Evolutionary conservation across 1,284 basidiomycete species (phyloP), one percentile per base, ranked within the genome.

Genomic region (Rhodotorula sp.): DNA sequence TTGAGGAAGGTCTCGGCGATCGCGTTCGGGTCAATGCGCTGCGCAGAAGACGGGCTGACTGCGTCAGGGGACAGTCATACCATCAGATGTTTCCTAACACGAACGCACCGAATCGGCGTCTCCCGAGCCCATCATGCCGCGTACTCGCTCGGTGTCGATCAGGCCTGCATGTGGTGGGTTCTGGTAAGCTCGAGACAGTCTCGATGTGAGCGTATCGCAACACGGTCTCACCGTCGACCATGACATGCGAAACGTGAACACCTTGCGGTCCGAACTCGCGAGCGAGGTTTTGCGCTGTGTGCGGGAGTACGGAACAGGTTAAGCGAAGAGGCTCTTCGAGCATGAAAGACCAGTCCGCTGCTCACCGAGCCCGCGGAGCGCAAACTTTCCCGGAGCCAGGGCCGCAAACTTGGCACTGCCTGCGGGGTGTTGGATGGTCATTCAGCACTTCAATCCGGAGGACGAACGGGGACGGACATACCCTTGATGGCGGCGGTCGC

Each of bases 181-280:
- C n/a, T 20, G 23, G 43, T 43, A 12, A 43, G 39, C 39, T 43
- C 54, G 10, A 15, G 0, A 3, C 3, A 5, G 26, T 26, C 3
- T 3, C 1, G 54, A 31, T 15, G 26, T 16, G 14, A 3, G 3
- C 18, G 26, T 20, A 15, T 21, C 12, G 31, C 8, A 18, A 8
- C 29, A 21, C 47, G 39, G 2, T 6, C 56, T 21, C 29, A 69
- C 83, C 83, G 66, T 84, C 83, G 18, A 84, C 69, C 43, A 84
- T 76, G 43, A 80, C 78, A 75, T 84, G 83, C 4, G 78, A 77
- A 20, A 84, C 83, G 64, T 84, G 83, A 12, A 84, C 71, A 1
- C 81, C 82, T 65, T 82, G 69, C 0, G 82, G 80, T 2, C 81
- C 81, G 68, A 83, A 84, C 74, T 84, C 83, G 18, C 82, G 74